phyloP scores from a whole-genome alignment of 2,329 filamentous ascomycete genomes.

The Beauveria varroae region DNA sequence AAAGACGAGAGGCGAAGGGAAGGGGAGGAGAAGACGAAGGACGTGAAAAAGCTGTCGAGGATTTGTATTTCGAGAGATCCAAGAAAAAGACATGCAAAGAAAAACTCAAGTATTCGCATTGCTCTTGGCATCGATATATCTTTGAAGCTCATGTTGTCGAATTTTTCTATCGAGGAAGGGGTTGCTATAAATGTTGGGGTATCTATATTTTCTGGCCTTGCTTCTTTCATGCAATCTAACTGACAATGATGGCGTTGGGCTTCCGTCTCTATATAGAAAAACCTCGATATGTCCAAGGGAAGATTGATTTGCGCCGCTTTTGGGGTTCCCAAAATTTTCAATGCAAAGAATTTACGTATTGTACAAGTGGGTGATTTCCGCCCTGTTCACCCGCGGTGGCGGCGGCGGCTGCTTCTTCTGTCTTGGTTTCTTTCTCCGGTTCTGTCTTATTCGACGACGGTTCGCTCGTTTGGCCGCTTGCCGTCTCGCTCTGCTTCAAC shows the following conservation, averaged over 20 bases:
- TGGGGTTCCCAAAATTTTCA: background rate
- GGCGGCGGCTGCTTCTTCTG: background rate
- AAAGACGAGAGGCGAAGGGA: background rate
- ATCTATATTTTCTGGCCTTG: background rate
- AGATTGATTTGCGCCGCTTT: too few relatives aligned
- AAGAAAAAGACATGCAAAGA: background rate
- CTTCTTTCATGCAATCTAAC: background rate
- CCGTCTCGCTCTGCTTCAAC: background rate
- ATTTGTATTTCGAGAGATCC: background rate
- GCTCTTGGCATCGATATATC: too few relatives aligned
- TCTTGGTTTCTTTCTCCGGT: background rate
- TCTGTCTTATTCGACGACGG: background rate
- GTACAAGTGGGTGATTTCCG: slow-evolving; percentile 6
- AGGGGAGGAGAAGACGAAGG: background rate
- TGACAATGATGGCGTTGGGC: background rate
- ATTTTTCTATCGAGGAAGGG: too few relatives aligned
- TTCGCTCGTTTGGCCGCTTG: background rate
- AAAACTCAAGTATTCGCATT: background rate
- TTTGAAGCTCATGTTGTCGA: too few relatives aligned
- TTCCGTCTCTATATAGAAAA: background rate
- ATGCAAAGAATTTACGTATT: slow-evolving; percentile 7
- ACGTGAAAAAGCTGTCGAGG: background rate
- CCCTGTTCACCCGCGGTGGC: background rate
- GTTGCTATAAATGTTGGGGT: background rate
- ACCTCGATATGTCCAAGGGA: too few relatives aligned